Base-by-base conservation (phyloP, 495 filamentous ascomycete genomes). In the Choiromyces venosus region DNA sequence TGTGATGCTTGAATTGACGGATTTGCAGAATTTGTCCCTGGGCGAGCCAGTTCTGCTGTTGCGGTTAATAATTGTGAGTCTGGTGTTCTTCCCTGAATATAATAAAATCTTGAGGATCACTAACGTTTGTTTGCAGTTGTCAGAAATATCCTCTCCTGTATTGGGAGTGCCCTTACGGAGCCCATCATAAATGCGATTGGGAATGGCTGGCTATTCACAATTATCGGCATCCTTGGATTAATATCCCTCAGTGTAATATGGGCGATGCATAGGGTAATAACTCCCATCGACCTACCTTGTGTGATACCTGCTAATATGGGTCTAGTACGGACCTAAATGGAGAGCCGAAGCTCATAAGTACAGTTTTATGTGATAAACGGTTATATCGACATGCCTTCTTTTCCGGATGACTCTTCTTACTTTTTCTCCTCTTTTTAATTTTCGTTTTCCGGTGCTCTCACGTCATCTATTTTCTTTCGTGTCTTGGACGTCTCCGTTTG, bases 171-270 rank as follows among this genome's bases (percentile, higher is more conserved):
- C 6, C 86, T 94, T 4, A 89, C 91, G 0, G 86, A 91, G 72
- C 93, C 93, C 0, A 83, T 96, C 25, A 92, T 97, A 69, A 77
- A 84, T n/a, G 91, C 86, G 4, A 91, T 97, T 74, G 94, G 94
- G 5, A 91, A 92, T 78, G 94, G 94, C 0, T 97, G 93, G 93
- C 76, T 97, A 44, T 92, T 93, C 75, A 97, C 94, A 4, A 90
- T 91, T 39, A 74, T 97, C 0, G 91, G 89, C 0, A 70, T 92
- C 29, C 84, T 93, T 68, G 85, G 87, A 8, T 86, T 90, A 76
- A 71, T 87, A 0, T 83, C 80, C 72, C 71, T 83, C 39, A 68
- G 74, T 65, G 77, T 71, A 0, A 46, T 80, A 5, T 79, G 74
- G 46, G 37, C 77, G 14, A 82, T 82, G 81, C 72, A 73, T 66